phyloP scores from a whole-genome alignment of 148 eudicot genomes.

The Fagopyrum tataricum region DNA sequence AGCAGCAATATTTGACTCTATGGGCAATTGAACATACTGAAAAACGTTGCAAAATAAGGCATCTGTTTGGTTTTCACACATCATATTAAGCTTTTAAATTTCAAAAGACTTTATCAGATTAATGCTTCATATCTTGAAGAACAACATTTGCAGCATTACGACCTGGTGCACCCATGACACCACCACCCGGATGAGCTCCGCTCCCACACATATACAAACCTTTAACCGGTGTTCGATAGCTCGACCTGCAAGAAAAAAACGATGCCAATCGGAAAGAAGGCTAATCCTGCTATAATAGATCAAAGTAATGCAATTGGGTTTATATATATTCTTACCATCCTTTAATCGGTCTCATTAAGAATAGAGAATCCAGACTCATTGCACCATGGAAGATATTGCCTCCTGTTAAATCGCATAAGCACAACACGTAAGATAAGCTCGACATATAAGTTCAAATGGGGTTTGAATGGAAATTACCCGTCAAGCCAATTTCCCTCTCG shows the following conservation, averaged over 20 bases:
- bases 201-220: constrained; percentile 92
- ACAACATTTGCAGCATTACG: constrained; percentile 85
- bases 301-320: background rate
- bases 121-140: constrained; percentile 32
- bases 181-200: constrained; percentile 97
- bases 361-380: constrained; percentile 90
- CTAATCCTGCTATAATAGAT: background rate
- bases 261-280: background rate
- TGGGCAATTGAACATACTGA: background rate
- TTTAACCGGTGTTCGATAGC: constrained; percentile 64
- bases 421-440: background rate
- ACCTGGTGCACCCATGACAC: constrained; percentile 97
- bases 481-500: constrained; percentile 76
- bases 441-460: background rate
- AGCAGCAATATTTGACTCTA: background rate
- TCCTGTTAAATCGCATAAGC: constrained; percentile 32
- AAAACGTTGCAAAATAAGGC: background rate
- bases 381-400: constrained; percentile 98
- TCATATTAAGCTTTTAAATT: background rate
- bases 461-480: constrained; percentile 39
- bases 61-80: background rate
- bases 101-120: background rate
- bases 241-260: constrained; percentile 47
- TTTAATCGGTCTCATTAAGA: constrained; percentile 88
- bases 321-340: constrained; percentile 62